These are phyloP conservation scores for Kwoniella mangroviensis DNA, from an alignment of 768 basidiomycete genomes.

Conservation along the genomic window DNA sequence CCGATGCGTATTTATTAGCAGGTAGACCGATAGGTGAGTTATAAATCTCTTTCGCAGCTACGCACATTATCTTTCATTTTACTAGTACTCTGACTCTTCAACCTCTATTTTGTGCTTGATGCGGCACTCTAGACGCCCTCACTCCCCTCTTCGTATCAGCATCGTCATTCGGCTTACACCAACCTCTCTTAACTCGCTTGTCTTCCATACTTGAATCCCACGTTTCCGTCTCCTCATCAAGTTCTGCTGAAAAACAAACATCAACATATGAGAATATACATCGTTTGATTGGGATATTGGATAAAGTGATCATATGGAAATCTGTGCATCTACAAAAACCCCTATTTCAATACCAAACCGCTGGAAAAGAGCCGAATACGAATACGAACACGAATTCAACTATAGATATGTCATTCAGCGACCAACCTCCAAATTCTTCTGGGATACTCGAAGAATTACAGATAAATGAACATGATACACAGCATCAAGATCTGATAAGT, in stretches of 20 bases:
- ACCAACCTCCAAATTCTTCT: not conserved
- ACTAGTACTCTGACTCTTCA: not conserved
- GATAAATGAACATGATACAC: not conserved
- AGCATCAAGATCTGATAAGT: slow-evolving; percentile 4
- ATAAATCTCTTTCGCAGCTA: not conserved
- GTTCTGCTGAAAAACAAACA: not conserved
- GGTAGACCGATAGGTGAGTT: slow-evolving; percentile 28
- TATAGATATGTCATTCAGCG: slow-evolving; percentile 5
- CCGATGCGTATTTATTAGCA: slow-evolving; percentile 33
- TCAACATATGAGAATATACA: not conserved
- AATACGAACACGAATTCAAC: not conserved
- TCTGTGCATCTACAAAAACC: not conserved
- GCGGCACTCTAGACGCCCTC: slow-evolving; percentile 19
- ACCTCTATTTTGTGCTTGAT: not conserved
- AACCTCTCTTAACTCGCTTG: slow-evolving; percentile 4
- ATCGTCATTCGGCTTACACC: slow-evolving; percentile 14
- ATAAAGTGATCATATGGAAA: slow-evolving; percentile 15
- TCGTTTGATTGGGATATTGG: slow-evolving; percentile 2
- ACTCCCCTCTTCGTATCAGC: slow-evolving; percentile 10
- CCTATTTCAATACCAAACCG: too few species aligned
- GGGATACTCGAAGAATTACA: not conserved
- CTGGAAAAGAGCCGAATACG: too few species aligned
- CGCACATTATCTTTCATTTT: not conserved
- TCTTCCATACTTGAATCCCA: not conserved
- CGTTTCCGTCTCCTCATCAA: not conserved